phyloP scores from a whole-genome alignment of 2,329 filamentous ascomycete genomes.

The Fusarium kyushuense region DNA sequence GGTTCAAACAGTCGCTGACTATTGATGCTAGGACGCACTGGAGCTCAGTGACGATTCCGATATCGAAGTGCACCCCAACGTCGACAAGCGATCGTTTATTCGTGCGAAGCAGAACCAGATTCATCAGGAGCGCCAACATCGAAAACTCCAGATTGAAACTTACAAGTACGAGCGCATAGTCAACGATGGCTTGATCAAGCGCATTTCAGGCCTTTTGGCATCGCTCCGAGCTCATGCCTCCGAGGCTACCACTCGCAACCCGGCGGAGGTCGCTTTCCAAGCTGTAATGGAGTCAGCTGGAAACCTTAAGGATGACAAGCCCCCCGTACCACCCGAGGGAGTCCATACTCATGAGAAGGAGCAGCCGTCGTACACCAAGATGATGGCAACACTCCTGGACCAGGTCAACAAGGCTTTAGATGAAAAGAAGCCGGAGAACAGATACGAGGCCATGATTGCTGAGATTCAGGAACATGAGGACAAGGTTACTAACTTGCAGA shows the following conservation, averaged over 20 bases:
- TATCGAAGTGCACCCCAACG: slow-evolving; percentile 97
- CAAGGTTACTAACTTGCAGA: slow-evolving; percentile 83
- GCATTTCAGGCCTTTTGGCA: slow-evolving; percentile 82
- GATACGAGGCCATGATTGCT: slow-evolving; percentile 80
- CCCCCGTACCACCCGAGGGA: slow-evolving; percentile 79
- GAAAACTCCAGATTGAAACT: slow-evolving; percentile 89
- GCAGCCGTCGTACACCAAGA: slow-evolving; percentile 90
- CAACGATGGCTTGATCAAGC: slow-evolving; percentile 88
- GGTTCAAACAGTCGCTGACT: slow-evolving; percentile 17
- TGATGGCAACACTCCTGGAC: slow-evolving; percentile 97
- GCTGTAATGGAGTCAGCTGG: slow-evolving; percentile 85
- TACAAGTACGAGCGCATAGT: slow-evolving; percentile 92
- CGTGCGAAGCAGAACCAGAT: slow-evolving; percentile 98
- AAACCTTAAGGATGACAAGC: slow-evolving; percentile 78
- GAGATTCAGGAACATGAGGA: slow-evolving; percentile 81
- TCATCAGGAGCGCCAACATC: slow-evolving; percentile 87
- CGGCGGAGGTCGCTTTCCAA: slow-evolving; percentile 88
- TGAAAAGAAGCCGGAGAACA: slow-evolving; percentile 75
- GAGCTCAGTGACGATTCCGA: slow-evolving; percentile 99
- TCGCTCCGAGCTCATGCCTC: slow-evolving; percentile 80
- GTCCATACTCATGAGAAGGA: slow-evolving; percentile 80
- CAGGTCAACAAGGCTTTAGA: slow-evolving; percentile 89
- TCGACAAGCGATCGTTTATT: slow-evolving; percentile 98
- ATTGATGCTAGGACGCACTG: slow-evolving; percentile 75
- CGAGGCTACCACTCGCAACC: slow-evolving; percentile 72